Percentiles rank a stretch among this genome's conserved stretches.
These are phyloP conservation scores for Chaetomium cochliodes DNA, from an alignment of 495 filamentous ascomycete genomes.

Conservation along the genomic window DNA sequence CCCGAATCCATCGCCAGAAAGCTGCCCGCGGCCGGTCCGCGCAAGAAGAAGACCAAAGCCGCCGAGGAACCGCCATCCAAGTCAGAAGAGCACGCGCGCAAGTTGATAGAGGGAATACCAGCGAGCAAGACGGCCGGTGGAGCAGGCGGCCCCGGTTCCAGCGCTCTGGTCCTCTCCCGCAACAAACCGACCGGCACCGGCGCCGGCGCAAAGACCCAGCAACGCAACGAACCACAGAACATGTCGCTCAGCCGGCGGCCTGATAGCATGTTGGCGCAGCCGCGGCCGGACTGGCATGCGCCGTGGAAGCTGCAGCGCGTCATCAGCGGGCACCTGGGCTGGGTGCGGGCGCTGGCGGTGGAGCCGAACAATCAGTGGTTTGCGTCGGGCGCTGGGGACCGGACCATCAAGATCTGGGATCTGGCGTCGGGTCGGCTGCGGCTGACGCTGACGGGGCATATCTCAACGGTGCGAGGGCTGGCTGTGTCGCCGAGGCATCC, in stretches of 20 bases:
- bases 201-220: slow-evolving; percentile 14
- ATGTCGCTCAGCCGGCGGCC: slow-evolving; percentile 64
- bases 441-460: slow-evolving; percentile 93
- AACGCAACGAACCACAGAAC: slow-evolving; percentile 33
- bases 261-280: slow-evolving; percentile 61
- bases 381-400: slow-evolving; percentile 89
- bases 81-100: slow-evolving; percentile 59
- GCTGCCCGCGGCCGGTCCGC: slow-evolving; percentile 58
- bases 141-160: slow-evolving; percentile 49
- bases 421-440: slow-evolving; percentile 77
- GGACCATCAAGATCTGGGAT: slow-evolving; percentile 99
- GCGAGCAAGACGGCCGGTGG: slow-evolving; percentile 40
- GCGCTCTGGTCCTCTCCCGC: slow-evolving; percentile 57
- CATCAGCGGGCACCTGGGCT: slow-evolving; percentile 93
- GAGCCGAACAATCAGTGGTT: slow-evolving; percentile 99
- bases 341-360: slow-evolving; percentile 87
- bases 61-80: slow-evolving; percentile 44
- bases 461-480: slow-evolving; percentile 90
- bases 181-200: slow-evolving; percentile 19
- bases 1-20: slow-evolving; percentile 85
- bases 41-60: slow-evolving; percentile 39
- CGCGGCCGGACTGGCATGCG: slow-evolving; percentile 88
- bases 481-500: slow-evolving; percentile 93
- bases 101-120: slow-evolving; percentile 68
- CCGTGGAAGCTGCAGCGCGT: slow-evolving; percentile 99